phyloP scores from a whole-genome alignment of 2,329 filamentous ascomycete genomes.

The Malbranchea cinnamomea region DNA sequence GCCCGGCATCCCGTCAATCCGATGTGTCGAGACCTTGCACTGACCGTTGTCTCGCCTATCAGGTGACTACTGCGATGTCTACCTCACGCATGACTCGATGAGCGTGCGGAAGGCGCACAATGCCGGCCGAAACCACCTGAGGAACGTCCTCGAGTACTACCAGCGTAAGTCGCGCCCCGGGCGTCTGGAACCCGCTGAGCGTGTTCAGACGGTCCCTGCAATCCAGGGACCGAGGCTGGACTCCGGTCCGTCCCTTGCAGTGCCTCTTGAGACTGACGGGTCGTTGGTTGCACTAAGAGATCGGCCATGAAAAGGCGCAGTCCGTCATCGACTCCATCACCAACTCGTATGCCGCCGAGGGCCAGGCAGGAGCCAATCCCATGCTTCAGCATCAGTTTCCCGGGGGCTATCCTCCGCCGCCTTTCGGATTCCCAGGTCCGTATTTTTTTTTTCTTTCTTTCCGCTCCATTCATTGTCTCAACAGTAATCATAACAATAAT shows the following conservation, averaged over 20 bases:
- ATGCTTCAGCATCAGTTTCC: slow-evolving; percentile 53
- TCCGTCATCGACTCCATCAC: slow-evolving; percentile 98
- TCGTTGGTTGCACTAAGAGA: slow-evolving; percentile 43
- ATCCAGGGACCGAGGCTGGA: no score
- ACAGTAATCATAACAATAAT: not conserved
- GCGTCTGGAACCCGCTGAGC: no score
- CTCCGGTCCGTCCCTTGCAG: not conserved
- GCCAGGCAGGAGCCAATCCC: slow-evolving; percentile 71
- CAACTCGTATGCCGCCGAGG: slow-evolving; percentile 84
- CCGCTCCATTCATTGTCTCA: not conserved
- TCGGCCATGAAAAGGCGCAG: slow-evolving; percentile 96
- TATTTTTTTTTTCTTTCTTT: slow-evolving; percentile 5
- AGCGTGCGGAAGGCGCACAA: slow-evolving; percentile 99
- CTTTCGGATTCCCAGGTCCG: slow-evolving; percentile 49
- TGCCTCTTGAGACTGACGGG: not conserved
- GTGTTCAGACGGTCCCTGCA: no score
- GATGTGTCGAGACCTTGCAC: no score
- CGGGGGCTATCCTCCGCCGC: slow-evolving; percentile 35
- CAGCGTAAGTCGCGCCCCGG: slow-evolving; percentile 68
- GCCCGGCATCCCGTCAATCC: no score
- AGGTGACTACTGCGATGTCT: slow-evolving; percentile 99
- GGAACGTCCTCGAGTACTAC: slow-evolving; percentile 97
- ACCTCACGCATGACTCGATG: slow-evolving; percentile 99
- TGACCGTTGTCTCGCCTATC: slow-evolving; percentile 5
- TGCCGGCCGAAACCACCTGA: slow-evolving; percentile 85